Percentiles rank a stretch among this genome's conserved stretches.
These are phyloP conservation scores for Limtongozyma cylindracea DNA, from an alignment of 805 yeast species.

Conservation along the genomic window DNA sequence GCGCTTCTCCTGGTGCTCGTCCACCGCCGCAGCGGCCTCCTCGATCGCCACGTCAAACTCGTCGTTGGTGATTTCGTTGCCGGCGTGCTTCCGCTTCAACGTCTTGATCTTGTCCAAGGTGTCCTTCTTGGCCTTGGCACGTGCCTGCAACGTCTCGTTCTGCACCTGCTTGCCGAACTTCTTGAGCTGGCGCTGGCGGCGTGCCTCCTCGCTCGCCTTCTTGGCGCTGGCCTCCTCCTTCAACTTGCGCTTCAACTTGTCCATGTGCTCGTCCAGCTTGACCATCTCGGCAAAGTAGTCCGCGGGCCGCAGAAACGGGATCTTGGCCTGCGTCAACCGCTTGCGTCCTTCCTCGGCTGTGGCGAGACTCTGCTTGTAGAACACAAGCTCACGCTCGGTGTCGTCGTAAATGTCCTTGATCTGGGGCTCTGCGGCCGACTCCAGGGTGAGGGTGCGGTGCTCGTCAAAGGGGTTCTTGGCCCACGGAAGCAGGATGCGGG, in stretches of 20 bases:
- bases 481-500: conserved; percentile 42
- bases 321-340: conserved; percentile 37
- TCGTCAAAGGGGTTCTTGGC: conserved; percentile 52
- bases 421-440: conserved; percentile 29
- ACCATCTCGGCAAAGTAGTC: conserved; percentile 98
- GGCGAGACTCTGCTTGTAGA: conserved; percentile 79
- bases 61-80: conserved; percentile 50
- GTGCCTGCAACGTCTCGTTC: conserved; percentile 74
- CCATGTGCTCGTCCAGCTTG: no score
- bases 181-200: conserved; percentile 83
- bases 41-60: conserved; percentile 77
- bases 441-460: conserved; percentile 50
- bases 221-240: conserved; percentile 59
- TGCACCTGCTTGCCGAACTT: conserved; percentile 96
- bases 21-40: conserved; percentile 48
- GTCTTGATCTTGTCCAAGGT: conserved; percentile 75
- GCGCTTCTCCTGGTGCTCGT: conserved; percentile 17
- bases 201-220: conserved; percentile 82
- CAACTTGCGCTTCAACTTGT: conserved; percentile 53
- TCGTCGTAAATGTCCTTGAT: conserved; percentile 85
- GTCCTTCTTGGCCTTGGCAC: conserved; percentile 82
- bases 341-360: conserved; percentile 57
- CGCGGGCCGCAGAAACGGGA: conserved; percentile 78
- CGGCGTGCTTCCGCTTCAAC: conserved; percentile 72
- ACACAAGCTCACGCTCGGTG: conserved; percentile 84